Evolutionary conservation across 495 filamentous ascomycete genomes (phyloP).

Genomic region (Xanthoparmelia taractica): DNA sequence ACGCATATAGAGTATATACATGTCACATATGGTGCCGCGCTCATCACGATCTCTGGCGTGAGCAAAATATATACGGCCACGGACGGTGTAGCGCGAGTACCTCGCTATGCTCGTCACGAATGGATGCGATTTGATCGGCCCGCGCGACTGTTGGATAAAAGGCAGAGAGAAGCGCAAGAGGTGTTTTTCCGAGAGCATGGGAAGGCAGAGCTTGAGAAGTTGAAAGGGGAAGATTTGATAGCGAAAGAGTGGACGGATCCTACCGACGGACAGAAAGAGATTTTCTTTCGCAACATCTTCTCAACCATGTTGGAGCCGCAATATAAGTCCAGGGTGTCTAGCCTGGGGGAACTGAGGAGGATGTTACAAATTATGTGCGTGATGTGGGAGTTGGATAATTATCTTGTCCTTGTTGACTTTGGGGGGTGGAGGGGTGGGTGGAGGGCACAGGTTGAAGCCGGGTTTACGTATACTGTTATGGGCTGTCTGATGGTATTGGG

Average conservation of each 20-base stretch:
- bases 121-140: conserved; percentile 15
- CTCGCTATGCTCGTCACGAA: conserved; percentile 14
- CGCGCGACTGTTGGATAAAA: background rate
- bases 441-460: background rate
- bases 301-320: background rate
- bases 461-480: background rate
- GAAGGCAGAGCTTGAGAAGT: background rate
- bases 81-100: conserved; percentile 2
- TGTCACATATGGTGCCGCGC: conserved; percentile 1
- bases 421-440: conserved; percentile 3
- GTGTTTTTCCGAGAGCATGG: background rate
- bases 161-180: background rate
- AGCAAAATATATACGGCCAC: background rate
- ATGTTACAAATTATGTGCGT: conserved; percentile 1
- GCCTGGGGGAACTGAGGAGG: background rate
- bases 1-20: conserved; percentile 8
- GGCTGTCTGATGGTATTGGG: background rate
- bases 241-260: conserved; percentile 16
- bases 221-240: background rate
- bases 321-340: background rate
- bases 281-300: conserved; percentile 13
- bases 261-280: conserved; percentile 8
- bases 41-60: background rate
- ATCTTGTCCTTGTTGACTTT: conserved; percentile 1
- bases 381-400: conserved; percentile 14